phyloP scores from a whole-genome alignment of 305 asterid species.

The Plantago rigida region DNA sequence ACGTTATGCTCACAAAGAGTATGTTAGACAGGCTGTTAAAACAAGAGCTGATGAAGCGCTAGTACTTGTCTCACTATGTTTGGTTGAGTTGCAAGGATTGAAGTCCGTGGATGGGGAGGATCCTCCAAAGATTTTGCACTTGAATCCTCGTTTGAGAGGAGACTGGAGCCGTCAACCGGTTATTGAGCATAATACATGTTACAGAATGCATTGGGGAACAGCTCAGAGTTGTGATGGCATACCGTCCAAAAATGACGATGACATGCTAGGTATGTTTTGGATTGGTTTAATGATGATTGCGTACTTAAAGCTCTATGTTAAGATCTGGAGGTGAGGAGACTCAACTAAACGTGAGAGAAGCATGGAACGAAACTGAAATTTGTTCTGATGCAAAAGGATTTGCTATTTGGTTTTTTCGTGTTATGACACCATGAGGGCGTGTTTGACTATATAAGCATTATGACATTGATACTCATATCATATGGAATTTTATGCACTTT shows the following conservation, averaged over 20 bases:
- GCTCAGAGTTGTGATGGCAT: constrained; percentile 91
- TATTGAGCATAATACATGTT: constrained; percentile 91
- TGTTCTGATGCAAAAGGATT: no score
- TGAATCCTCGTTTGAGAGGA: constrained; percentile 92
- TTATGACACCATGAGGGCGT: no score
- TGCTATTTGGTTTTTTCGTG: no score
- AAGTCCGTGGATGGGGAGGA: constrained; percentile 95
- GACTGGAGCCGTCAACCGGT: constrained; percentile 96
- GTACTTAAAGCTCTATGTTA: no score
- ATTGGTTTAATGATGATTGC: no score
- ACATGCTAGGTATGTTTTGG: constrained; percentile 60
- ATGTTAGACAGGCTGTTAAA: constrained; percentile 69
- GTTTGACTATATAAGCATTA: no score
- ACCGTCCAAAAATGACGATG: constrained; percentile 67
- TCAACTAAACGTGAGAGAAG: no score
- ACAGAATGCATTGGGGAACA: constrained; percentile 95
- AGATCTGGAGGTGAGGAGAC: no score
- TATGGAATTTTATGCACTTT: no score
- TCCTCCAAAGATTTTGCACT: constrained; percentile 91
- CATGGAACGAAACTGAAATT: no score
- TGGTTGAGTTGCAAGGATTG: constrained; percentile 87
- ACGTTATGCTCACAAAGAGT: constrained; percentile 76
- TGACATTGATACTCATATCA: no score
- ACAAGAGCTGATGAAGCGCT: constrained; percentile 38
- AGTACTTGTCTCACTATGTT: constrained; percentile 78